These are phyloP conservation scores for Umbellularia californica DNA, from an alignment of 164 flowering plant genomes.

Conservation along the genomic window DNA sequence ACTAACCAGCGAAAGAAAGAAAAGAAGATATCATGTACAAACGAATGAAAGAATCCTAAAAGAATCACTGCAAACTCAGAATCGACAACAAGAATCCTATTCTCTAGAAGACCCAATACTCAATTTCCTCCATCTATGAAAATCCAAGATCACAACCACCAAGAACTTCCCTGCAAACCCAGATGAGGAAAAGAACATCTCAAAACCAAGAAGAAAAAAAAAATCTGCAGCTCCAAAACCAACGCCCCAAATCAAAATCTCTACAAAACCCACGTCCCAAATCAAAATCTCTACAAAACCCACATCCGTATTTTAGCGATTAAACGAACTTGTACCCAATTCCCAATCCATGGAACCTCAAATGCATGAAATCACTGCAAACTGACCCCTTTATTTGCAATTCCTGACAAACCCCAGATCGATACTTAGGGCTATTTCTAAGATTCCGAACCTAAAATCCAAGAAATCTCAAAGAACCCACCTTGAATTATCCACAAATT, in stretches of 20 bases:
- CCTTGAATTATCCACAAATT: not conserved
- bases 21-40: conserved; percentile 1
- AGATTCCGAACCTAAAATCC: conserved; percentile 4
- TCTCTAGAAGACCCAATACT: conserved; percentile 17
- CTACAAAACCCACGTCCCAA: conserved; percentile 11
- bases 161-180: not conserved
- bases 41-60: not conserved
- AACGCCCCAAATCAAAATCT: conserved; percentile 13
- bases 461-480: conserved; percentile 3
- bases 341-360: conserved; percentile 1
- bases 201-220: conserved; percentile 10
- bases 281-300: conserved; percentile 11
- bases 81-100: conserved; percentile 16
- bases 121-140: not conserved
- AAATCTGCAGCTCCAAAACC: conserved; percentile 19
- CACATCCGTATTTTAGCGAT: not conserved
- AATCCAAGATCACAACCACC: not conserved
- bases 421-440: conserved; percentile 4
- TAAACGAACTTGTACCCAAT: not conserved
- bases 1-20: not conserved
- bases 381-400: conserved; percentile 17
- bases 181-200: conserved; percentile 7
- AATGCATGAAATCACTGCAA: conserved; percentile 20
- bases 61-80: conserved; percentile 5
- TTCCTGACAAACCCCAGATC: conserved; percentile 13